Evolutionary conservation across 371 early-diverging fungal genomes (phyloP).

Genomic region (Amoeboaphelidium protococcarum): DNA sequence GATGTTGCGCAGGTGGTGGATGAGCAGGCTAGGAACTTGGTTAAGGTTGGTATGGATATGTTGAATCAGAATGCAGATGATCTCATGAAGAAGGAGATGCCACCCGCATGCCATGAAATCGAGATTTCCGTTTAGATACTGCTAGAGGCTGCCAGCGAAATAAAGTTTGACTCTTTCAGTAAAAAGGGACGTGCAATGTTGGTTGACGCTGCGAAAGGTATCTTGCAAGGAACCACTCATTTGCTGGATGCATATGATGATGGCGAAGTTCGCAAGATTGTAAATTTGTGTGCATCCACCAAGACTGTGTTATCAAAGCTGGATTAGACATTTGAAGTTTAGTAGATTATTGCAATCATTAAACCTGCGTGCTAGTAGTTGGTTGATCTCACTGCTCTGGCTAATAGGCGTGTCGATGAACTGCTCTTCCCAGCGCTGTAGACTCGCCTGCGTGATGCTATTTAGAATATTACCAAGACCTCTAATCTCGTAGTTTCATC

Average conservation of each 20-base stretch:
- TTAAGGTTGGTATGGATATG: too few relatives aligned
- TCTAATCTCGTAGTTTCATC: too few relatives aligned
- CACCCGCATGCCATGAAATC: too few relatives aligned
- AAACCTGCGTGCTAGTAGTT: neutral
- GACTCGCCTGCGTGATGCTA: conserved; percentile 8
- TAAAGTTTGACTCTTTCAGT: conserved; percentile 12
- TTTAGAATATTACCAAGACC: conserved; percentile 5
- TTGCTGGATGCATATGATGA: conserved; percentile 18
- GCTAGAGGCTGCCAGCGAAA: conserved; percentile 7
- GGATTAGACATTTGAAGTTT: conserved; percentile 1
- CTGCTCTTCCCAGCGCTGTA: conserved; percentile 11
- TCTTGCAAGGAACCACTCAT: conserved; percentile 13
- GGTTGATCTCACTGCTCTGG: conserved; percentile 10
- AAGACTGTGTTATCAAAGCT: neutral
- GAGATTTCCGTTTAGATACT: conserved; percentile 11
- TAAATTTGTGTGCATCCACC: neutral
- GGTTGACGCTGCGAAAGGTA: conserved; percentile 19
- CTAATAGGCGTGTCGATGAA: conserved; percentile 12
- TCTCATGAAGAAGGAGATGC: too few relatives aligned
- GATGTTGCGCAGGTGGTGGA: too few relatives aligned
- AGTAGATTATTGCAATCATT: neutral
- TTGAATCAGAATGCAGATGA: too few relatives aligned
- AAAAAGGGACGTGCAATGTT: conserved; percentile 11
- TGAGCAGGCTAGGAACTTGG: too few relatives aligned
- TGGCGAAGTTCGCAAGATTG: conserved; percentile 11